Base-by-base conservation (phyloP, 2,329 filamentous ascomycete genomes). In the Cercospora brassicicola region DNA sequence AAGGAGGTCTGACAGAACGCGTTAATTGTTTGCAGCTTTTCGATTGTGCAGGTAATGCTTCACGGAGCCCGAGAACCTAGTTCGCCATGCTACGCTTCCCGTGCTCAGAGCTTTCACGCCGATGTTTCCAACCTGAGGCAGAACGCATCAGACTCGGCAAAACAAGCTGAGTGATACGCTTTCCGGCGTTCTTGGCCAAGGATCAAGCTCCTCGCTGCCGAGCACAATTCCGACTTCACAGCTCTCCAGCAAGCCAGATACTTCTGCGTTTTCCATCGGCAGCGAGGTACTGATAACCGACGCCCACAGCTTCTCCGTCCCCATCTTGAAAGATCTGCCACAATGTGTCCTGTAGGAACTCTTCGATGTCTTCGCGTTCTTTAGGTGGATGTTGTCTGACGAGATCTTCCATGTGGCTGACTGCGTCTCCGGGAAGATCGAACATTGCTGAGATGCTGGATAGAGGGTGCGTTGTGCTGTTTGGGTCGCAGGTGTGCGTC, bases 271-370 rank as follows among this genome's bases (percentile, higher is more conserved):
- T 45, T 0, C 15, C 59, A 2, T 48, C 59, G 28, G 4, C 45
- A 4, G 36, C 26, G 23, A 62, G 36, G 28, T 62, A 62, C 59
- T 62, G 39, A 33, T 62, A 62, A 2, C 59, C 62, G 0, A 42
- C 62, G 4, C 28, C 62, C 10, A 57, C 51, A 18, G 30, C 18
- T n/a, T 42, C 18, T 10, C 51, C 62, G 1, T 56, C 48, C 0
- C 61, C 62, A 8, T 64, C 51, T 36, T 64, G 55, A 7, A 64
- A 23, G 13, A 57, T 51, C 2, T 64, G 30, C 62, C 48, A 56
- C 23, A n/a, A 1, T 13, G 28, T 55, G 2, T 56, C 45, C 4
- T 55, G 30, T 2, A 64, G 33, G 11, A 15, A 64, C 2, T 20
- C 48, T 36, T 64, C 62, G 31, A 30, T 7, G 42, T 45, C 36